Percentiles rank a stretch among this genome's conserved stretches.
These are phyloP conservation scores for Pleurotus tuoliensis DNA, from an alignment of 768 basidiomycete genomes.

Conservation along the genomic window DNA sequence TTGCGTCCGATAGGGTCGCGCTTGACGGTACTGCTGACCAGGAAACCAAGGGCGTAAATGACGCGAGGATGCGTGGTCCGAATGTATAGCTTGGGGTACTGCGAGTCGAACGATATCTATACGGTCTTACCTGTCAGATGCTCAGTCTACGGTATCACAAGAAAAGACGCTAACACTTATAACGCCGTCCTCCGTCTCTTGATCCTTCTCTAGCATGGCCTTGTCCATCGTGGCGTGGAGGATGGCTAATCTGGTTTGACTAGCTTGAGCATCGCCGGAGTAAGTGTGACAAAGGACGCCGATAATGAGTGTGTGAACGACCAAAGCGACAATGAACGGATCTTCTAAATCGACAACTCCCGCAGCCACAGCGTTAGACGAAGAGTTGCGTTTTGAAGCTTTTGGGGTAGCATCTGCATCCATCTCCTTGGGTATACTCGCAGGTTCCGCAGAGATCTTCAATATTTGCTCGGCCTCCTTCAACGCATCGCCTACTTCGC, in stretches of 20 bases:
- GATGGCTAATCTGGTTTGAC: conserved; percentile 47
- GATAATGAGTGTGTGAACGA: conserved; percentile 59
- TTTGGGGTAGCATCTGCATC: conserved; percentile 3
- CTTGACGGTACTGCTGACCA: conserved; percentile 63
- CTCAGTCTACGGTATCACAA: background rate
- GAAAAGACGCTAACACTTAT: conserved; percentile 22
- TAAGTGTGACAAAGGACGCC: conserved; percentile 62
- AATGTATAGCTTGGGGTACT: conserved; percentile 39
- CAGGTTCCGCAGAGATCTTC: conserved; percentile 28
- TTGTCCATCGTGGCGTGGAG: conserved; percentile 69
- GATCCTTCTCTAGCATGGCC: conserved; percentile 34
- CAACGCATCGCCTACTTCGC: conserved; percentile 44
- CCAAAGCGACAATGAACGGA: conserved; percentile 21
- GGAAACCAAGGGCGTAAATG: conserved; percentile 60
- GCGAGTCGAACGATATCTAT: conserved; percentile 23
- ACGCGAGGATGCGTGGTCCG: conserved; percentile 67
- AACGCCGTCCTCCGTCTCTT: conserved; percentile 27
- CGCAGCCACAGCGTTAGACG: background rate
- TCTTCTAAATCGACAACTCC: background rate
- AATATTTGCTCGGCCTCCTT: conserved; percentile 46
- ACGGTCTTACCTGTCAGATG: conserved; percentile 9
- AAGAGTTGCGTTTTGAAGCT: background rate
- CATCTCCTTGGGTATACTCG: conserved; percentile 1
- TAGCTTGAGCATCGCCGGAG: conserved; percentile 42
- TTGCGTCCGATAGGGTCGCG: conserved; percentile 71